A percentile compares a stretch with the other conserved stretches of the same genome.
Evolutionary conservation across 352 stramenopile genomes (phyloP).

Genomic region (Globisporangium recalcitrans): DNA sequence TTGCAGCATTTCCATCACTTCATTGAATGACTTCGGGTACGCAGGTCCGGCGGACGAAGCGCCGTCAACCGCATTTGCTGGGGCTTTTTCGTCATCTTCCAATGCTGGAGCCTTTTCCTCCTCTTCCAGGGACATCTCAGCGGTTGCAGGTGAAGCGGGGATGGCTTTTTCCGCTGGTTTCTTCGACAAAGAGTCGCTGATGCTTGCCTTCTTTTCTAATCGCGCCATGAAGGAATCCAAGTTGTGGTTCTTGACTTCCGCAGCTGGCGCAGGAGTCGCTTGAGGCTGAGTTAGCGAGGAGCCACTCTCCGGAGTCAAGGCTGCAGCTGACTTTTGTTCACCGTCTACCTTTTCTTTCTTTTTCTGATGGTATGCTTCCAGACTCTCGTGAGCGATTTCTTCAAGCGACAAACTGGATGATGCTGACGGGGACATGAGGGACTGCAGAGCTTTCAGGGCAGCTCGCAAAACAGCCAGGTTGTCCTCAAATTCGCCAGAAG

Average conservation of each 20-base stretch:
- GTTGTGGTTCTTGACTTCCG: slow-evolving; percentile 14
- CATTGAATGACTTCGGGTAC: slow-evolving; percentile 66
- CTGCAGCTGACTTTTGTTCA: slow-evolving; percentile 3
- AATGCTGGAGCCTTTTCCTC: slow-evolving; percentile 22
- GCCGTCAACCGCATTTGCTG: slow-evolving; percentile 12
- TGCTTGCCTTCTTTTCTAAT: slow-evolving; percentile 42
- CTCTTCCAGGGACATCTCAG: not conserved
- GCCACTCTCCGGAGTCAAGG: not conserved
- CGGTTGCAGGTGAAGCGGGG: not conserved
- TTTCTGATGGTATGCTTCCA: slow-evolving; percentile 28
- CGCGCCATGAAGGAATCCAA: slow-evolving; percentile 53
- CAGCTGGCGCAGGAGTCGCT: slow-evolving; percentile 8
- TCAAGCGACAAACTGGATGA: slow-evolving; percentile 46
- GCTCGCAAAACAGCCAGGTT: slow-evolving; percentile 62
- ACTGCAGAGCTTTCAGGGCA: slow-evolving; percentile 55
- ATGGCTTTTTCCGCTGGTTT: slow-evolving; percentile 15
- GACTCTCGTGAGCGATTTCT: slow-evolving; percentile 39
- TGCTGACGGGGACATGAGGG: slow-evolving; percentile 30
- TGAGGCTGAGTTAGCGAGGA: slow-evolving; percentile 7
- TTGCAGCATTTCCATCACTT: slow-evolving; percentile 73
- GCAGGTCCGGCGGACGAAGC: slow-evolving; percentile 22
- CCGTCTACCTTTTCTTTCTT: slow-evolving; percentile 12
- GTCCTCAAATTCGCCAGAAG: slow-evolving; percentile 58
- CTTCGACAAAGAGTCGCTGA: slow-evolving; percentile 23
- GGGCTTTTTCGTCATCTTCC: slow-evolving; percentile 7